phyloP scores from a whole-genome alignment of 768 basidiomycete genomes.

The Russula brevipes region DNA sequence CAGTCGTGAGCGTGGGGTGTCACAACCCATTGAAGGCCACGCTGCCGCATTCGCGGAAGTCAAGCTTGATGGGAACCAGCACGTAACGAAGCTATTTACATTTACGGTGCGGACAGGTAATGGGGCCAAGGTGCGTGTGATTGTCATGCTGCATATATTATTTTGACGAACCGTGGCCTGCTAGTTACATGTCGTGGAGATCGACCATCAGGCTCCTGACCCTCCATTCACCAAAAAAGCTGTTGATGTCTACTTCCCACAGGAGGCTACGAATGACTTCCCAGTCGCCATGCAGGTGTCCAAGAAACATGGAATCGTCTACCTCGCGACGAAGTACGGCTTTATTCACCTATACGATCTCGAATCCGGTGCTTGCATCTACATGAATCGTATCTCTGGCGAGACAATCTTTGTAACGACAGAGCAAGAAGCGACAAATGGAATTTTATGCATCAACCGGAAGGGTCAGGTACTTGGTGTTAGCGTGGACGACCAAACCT shows the following conservation, averaged over 20 bases:
- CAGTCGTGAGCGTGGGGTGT: constrained; percentile 86
- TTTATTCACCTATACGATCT: constrained; percentile 99
- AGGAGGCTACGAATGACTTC: constrained; percentile 97
- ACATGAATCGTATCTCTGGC: constrained; percentile 99
- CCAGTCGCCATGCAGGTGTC: constrained; percentile 99
- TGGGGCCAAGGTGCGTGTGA: constrained; percentile 80
- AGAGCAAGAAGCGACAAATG: constrained; percentile 88
- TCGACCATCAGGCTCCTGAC: constrained; percentile 90
- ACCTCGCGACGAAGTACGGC: constrained; percentile 97
- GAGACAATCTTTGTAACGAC: constrained; percentile 99
- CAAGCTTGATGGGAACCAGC: constrained; percentile 83
- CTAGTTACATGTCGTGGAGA: constrained; percentile 96
- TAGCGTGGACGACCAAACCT: constrained; percentile 91
- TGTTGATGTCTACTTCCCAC: constrained; percentile 98
- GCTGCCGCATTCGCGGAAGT: constrained; percentile 94
- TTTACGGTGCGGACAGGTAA: constrained; percentile 96
- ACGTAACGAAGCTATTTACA: constrained; percentile 84
- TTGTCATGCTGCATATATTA: neutral
- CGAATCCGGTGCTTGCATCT: constrained; percentile 93
- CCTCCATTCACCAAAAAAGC: constrained; percentile 95
- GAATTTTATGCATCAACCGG: constrained; percentile 99
- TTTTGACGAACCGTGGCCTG: constrained; percentile 3
- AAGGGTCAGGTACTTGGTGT: constrained; percentile 98
- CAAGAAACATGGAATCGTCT: constrained; percentile 92
- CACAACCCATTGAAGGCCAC: constrained; percentile 97